These are phyloP conservation scores for Chalciporus chontae DNA, from an alignment of 768 basidiomycete genomes.

Conservation along the genomic window DNA sequence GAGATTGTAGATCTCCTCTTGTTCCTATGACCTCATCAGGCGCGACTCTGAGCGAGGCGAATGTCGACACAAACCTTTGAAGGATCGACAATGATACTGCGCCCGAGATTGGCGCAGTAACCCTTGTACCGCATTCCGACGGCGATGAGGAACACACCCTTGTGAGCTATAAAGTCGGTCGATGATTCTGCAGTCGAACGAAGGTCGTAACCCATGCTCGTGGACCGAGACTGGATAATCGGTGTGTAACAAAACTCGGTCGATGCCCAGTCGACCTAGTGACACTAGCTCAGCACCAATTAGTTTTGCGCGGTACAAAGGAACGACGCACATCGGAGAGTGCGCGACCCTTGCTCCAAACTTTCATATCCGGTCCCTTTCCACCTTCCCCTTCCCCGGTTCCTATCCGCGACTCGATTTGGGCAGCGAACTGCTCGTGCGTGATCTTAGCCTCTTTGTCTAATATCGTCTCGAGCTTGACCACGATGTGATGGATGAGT, in stretches of 20 bases:
- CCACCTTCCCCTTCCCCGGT: constrained; percentile 59
- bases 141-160: constrained; percentile 84
- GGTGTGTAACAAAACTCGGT: constrained; percentile 95
- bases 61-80: constrained; percentile 51
- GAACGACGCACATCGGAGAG: constrained; percentile 61
- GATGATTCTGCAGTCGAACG: constrained; percentile 85
- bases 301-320: neutral
- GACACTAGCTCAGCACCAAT: constrained; percentile 5
- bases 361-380: constrained; percentile 87
- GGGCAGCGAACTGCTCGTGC: constrained; percentile 79
- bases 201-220: constrained; percentile 81
- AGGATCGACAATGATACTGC: constrained; percentile 95
- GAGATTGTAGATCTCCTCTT: constrained; percentile 84
- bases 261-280: constrained; percentile 81
- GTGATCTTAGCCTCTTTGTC: constrained; percentile 90
- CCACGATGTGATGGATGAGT: constrained; percentile 79
- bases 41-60: neutral
- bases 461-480: constrained; percentile 85
- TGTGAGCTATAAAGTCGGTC: constrained; percentile 75
- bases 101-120: constrained; percentile 89
- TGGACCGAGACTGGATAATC: constrained; percentile 91
- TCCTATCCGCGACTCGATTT: constrained; percentile 86
- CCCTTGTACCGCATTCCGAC: constrained; percentile 90
- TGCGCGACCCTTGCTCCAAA: constrained; percentile 80
- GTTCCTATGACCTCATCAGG: constrained; percentile 52